Evolutionary conservation across 2,329 filamentous ascomycete genomes (phyloP).

Genomic region (Onygena corvina): DNA sequence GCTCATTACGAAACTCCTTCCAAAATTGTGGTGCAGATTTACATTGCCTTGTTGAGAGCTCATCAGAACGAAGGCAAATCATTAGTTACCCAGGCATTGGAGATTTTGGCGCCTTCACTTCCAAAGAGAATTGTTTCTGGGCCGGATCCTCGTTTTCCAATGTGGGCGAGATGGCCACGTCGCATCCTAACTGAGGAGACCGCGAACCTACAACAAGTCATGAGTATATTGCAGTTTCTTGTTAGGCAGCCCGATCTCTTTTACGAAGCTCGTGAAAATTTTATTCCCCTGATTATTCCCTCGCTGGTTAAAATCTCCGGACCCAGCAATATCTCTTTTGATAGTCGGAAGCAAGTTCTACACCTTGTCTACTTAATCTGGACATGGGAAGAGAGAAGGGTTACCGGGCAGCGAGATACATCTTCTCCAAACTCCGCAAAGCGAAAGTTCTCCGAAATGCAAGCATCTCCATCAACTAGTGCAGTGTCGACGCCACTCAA

Average conservation of each 20-base stretch:
- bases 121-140: conserved; percentile 59
- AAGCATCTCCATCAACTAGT: conserved; percentile 38
- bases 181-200: conserved; percentile 89
- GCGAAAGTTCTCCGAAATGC: conserved; percentile 59
- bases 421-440: conserved; percentile 65
- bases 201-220: conserved; percentile 89
- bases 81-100: conserved; percentile 84
- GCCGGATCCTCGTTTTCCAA: conserved; percentile 57
- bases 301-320: conserved; percentile 79
- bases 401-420: conserved; percentile 38
- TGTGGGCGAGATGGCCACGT: conserved; percentile 82
- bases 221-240: conserved; percentile 93
- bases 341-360: conserved; percentile 81
- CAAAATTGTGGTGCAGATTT: conserved; percentile 93
- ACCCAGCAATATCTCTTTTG: conserved; percentile 60
- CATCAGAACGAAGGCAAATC: conserved; percentile 91
- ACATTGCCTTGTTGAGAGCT: conserved; percentile 77
- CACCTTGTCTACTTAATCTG: conserved; percentile 85
- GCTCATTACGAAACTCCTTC: conserved; percentile 89
- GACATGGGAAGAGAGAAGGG: conserved; percentile 79
- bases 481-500: conserved; percentile 33
- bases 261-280: conserved; percentile 87
- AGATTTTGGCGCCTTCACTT: conserved; percentile 87
- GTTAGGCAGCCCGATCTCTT: conserved; percentile 87
- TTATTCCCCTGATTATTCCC: conserved; percentile 75